Evolutionary conservation across 306 rosid genomes (phyloP).

Genomic region (Trifolium repens): DNA sequence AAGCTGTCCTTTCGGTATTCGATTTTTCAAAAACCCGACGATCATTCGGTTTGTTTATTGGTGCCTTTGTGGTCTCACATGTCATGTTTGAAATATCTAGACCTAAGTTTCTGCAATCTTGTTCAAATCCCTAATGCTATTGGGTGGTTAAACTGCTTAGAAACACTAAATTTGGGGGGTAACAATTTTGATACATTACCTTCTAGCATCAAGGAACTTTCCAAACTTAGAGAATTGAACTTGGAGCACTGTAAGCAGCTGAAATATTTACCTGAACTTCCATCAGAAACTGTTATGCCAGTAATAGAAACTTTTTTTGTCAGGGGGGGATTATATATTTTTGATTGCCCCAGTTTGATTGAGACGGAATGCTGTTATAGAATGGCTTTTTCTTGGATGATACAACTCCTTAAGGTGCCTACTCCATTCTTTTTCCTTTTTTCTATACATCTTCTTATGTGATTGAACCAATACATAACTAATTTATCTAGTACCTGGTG

Average conservation of each 20-base stretch:
- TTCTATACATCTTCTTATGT: too few species aligned
- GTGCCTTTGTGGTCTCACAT: background rate
- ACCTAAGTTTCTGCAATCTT: conserved; percentile 38
- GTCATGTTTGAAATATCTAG: background rate
- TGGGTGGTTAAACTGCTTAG: conserved; percentile 15
- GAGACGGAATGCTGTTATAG: background rate
- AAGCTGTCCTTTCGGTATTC: background rate
- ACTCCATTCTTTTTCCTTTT: background rate
- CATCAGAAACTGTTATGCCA: too few species aligned
- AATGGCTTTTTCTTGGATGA: conserved; percentile 26
- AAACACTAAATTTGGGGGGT: background rate
- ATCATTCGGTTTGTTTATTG: background rate
- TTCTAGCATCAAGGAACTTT: conserved; percentile 22
- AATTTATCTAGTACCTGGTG: conserved; percentile 1
- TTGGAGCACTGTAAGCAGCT: conserved; percentile 3
- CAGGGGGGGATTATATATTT: background rate
- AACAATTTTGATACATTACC: conserved; percentile 28
- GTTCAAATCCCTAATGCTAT: conserved; percentile 26
- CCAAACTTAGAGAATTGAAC: background rate
- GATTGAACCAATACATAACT: background rate
- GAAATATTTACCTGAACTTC: too few species aligned
- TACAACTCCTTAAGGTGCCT: conserved; percentile 15
- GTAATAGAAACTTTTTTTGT: too few species aligned
- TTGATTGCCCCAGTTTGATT: conserved; percentile 8
- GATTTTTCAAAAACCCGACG: background rate